Evolutionary conservation across 78 protist species (phyloP), one percentile per base, ranked within the genome.

Genomic region (Cavenderia fasciculata): DNA sequence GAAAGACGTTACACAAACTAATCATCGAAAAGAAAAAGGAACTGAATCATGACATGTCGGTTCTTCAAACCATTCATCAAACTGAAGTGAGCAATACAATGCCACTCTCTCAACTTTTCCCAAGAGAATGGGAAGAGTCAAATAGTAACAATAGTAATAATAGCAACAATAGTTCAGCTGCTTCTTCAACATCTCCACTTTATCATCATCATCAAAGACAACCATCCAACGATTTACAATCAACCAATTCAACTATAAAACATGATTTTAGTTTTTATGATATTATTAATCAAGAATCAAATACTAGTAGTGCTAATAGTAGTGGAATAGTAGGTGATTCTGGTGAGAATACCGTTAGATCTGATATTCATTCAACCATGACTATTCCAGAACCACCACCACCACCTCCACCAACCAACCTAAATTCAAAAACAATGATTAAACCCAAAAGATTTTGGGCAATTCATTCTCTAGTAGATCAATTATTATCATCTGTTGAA

Each of bases 1-100:
- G 49, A 65, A 68, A 65, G 33, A 43, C 90, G 43, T 43, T 82
- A 43, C 59, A 49, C 38, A 68, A 44, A 31, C 12, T 68, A 33
- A 43, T 82, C 14, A 47, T 82, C 4, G 90, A 82, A 51, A 82
- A 82, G 41, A 82, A 68, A 54, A 82, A 49, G 59, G 90, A 68
- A 14, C 34, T 82, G 56, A 46, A 33, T 47, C 52, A 65, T 65
- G 72, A 63, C n/a, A 16, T 63, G 8, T 63, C 72, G 19, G 72
- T 63, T 36, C n/a, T 63, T 5, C 29, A 63, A 63, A 63, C 72
- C 33, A 40, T 63, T 36, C 72, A 63, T 40, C 33, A 21, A 63
- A 2, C 18, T 34, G 72, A 63, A 33, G n/a, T n/a, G n/a, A n/a
- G n/a, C n/a, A 31, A 16, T 40, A 5, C 47, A 40, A 12, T 38